Evolutionary conservation across 768 basidiomycete species (phyloP).

Genomic region (Tulasnella sp.): DNA sequence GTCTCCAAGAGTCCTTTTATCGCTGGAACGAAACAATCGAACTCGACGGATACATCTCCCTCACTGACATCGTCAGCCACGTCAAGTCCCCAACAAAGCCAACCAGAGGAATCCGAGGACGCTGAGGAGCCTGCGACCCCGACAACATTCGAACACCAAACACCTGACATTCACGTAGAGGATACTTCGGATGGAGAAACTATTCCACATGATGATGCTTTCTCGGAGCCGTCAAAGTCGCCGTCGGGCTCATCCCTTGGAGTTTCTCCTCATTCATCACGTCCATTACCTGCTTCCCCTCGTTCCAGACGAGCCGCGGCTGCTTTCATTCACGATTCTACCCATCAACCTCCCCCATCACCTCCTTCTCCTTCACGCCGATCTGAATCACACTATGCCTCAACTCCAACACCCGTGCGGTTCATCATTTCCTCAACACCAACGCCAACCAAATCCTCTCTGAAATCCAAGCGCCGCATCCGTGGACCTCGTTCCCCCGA

Average conservation of each 20-base stretch:
- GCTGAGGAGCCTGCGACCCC: conserved; percentile 23
- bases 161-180: conserved; percentile 20
- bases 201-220: not conserved
- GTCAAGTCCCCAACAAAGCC: conserved; percentile 29
- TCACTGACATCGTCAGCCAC: conserved; percentile 2
- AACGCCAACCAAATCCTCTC: conserved; percentile 42
- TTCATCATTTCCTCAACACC: conserved; percentile 13
- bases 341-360: conserved; percentile 37
- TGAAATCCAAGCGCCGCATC: conserved; percentile 50
- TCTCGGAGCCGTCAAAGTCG: not conserved
- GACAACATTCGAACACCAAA: not conserved
- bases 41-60: conserved; percentile 10
- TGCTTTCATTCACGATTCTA: not conserved
- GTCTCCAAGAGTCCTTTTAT: conserved; percentile 84
- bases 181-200: not conserved
- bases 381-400: conserved; percentile 33
- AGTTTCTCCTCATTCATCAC: conserved; percentile 12
- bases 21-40: conserved; percentile 1
- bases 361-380: conserved; percentile 39
- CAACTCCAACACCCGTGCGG: not conserved
- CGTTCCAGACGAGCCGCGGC: conserved; percentile 2
- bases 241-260: not conserved
- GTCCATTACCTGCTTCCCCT: conserved; percentile 29
- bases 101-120: conserved; percentile 16
- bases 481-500: conserved; percentile 67